A percentile compares a stretch with the other conserved stretches of the same genome.
phyloP scores from a whole-genome alignment of 2,329 filamentous ascomycete genomes.

The Phialocephala sp. region DNA sequence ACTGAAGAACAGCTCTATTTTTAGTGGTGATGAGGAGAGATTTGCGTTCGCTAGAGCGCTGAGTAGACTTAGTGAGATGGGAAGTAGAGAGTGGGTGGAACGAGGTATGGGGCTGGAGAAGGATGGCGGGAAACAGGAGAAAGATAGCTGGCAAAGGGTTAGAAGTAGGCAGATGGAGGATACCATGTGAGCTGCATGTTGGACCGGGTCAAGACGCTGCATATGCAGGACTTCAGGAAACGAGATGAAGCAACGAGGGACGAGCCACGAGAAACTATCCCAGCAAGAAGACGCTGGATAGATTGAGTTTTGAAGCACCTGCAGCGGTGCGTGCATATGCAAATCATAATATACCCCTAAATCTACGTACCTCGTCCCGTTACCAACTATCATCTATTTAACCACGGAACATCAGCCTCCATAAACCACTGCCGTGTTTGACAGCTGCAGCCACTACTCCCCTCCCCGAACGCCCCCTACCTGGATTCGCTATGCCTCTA shows the following conservation, averaged over 20 bases:
- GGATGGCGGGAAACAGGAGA: constrained; percentile 50
- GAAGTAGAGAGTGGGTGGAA: constrained; percentile 93
- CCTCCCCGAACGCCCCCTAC: background rate
- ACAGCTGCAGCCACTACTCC: background rate
- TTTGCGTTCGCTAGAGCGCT: constrained; percentile 94
- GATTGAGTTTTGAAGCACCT: constrained; percentile 4
- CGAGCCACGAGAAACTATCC: background rate
- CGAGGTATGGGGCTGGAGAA: constrained; percentile 61
- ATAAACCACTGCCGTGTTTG: constrained; percentile 1
- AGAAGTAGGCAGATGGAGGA: constrained; percentile 57
- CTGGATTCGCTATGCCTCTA: background rate
- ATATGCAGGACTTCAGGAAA: constrained; percentile 7
- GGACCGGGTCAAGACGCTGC: background rate
- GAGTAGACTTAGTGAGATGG: constrained; percentile 88
- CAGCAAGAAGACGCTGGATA: constrained; percentile 1
- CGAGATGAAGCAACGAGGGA: constrained; percentile 6
- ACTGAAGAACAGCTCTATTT: constrained; percentile 84
- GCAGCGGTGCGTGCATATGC: constrained; percentile 10
- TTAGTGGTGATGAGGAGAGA: constrained; percentile 92
- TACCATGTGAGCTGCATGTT: constrained; percentile 37
- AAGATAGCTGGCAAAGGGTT: constrained; percentile 53
- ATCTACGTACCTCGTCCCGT: background rate
- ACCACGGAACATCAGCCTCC: background rate
- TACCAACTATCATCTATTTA: background rate
- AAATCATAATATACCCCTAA: constrained; percentile 16